Evolutionary conservation across 352 stramenopile species (phyloP), one percentile per base, ranked within the genome.

Genomic region (Phytopythium helicoides): DNA sequence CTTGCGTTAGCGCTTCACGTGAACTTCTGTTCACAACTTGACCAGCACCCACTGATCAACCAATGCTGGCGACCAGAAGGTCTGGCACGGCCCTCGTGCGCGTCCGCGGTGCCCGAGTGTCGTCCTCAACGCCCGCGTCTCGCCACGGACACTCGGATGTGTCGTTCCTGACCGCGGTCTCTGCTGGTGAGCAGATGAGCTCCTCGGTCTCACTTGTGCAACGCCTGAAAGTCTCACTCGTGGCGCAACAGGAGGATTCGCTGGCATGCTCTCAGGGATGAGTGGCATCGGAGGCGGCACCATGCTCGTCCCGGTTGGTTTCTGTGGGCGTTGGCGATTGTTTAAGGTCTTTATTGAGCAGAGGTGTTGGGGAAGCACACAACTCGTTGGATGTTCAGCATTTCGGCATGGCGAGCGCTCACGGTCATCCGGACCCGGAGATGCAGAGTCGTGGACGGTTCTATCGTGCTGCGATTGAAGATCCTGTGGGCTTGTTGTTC

Each of bases 101-200:
- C 28, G 28, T 33, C 9, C 28, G 28, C 28, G 9, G 9, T 33
- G 28, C 28, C 9, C 28, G 28, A 5, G 28, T 33, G 28, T 33
- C 28, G 28, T 33, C 28, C 28, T 33, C 28, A 9, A 10, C 28
- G 28, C 28, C 28, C 28, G 5, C 28, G 28, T 33, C 28, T 33
- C 28, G 28, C 28, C 28, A 37, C 31, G 60, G 67, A 46, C 73
- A 58, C 50, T 42, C 59, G 22, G 47, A 60, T 40, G 81, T 89
- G 19, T 66, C 75, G 39, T 66, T 84, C 35, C 54, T 50, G 16
- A 58, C 84, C 7, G 78, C 71, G n/a, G 21, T 89, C 37, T 56
- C 68, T 28, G 64, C 61, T 15, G 68, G 68, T 74, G 39, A 31
- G 52, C 25, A 33, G 5, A 33, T 33, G 1, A 44, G 34, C 46